These are phyloP conservation scores for Gnaphalium uliginosum DNA, from an alignment of 129 eudicot species.

Conservation along the genomic window DNA sequence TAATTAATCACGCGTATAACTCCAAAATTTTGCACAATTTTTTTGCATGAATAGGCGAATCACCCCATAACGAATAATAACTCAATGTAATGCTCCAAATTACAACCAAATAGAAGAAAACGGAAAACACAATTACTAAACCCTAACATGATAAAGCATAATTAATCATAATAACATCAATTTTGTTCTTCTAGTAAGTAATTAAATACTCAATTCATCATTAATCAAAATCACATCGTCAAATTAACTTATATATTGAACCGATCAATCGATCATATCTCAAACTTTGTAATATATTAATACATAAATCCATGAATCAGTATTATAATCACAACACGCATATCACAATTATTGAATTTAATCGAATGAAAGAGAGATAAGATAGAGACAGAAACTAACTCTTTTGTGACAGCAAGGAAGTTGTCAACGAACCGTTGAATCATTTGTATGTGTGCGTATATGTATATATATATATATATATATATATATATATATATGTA, in stretches of 20 bases:
- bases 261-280: slow-evolving; percentile 14
- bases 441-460: slow-evolving; percentile 18
- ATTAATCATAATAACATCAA: slow-evolving; percentile 1
- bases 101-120: background rate
- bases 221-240: background rate
- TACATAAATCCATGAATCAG: background rate
- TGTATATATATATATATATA: background rate
- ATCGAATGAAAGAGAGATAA: slow-evolving; percentile 2
- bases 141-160: background rate
- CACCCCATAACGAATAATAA: background rate
- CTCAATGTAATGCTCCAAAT: background rate
- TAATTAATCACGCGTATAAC: background rate
- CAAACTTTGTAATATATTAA: background rate
- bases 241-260: slow-evolving; percentile 11
- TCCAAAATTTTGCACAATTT: background rate
- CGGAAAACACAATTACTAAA: background rate
- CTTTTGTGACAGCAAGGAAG: slow-evolving; percentile 82
- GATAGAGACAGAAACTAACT: slow-evolving; percentile 42
- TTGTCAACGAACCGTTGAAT: slow-evolving; percentile 78
- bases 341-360: background rate
- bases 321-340: background rate
- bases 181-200: background rate
- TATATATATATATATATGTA: background rate
- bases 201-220: slow-evolving; percentile 21
- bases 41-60: background rate